These are phyloP conservation scores for Mycotypha africana DNA, from an alignment of 371 early-diverging fungal genomes.

Conservation along the genomic window DNA sequence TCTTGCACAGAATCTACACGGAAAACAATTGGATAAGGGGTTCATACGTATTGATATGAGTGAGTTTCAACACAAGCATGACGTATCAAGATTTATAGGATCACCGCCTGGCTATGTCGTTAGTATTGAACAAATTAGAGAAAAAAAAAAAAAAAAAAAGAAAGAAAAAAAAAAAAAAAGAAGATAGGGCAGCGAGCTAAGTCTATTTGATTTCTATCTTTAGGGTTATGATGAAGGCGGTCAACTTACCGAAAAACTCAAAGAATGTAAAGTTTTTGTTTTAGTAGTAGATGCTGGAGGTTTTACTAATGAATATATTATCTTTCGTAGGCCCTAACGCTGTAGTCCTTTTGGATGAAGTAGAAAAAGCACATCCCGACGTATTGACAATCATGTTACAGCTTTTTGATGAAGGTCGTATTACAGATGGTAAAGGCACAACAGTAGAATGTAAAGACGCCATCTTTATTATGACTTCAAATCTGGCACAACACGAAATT, in stretches of 20 bases:
- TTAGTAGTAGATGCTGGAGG: not conserved
- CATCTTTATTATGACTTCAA: slow-evolving; percentile 71
- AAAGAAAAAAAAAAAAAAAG: too few relatives aligned
- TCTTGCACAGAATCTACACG: slow-evolving; percentile 45
- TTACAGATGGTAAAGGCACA: slow-evolving; percentile 66
- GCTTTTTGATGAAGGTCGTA: slow-evolving; percentile 68
- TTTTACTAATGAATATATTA: not conserved
- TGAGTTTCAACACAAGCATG: slow-evolving; percentile 62
- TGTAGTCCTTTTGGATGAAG: slow-evolving; percentile 51
- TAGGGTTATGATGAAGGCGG: slow-evolving; percentile 67
- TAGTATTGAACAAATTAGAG: slow-evolving; percentile 10
- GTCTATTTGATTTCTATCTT: too few relatives aligned
- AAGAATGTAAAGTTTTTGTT: slow-evolving; percentile 36
- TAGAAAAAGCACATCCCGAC: slow-evolving; percentile 69
- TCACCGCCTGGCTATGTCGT: slow-evolving; percentile 67
- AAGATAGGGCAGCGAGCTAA: too few relatives aligned
- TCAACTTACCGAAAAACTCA: slow-evolving; percentile 62
- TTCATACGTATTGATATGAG: slow-evolving; percentile 68
- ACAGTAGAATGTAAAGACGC: slow-evolving; percentile 62
- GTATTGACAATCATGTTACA: slow-evolving; percentile 63
- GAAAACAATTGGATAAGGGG: slow-evolving; percentile 45
- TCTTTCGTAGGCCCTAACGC: slow-evolving; percentile 59
- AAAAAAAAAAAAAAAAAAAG: too few relatives aligned
- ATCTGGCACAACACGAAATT: slow-evolving; percentile 66
- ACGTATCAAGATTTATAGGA: slow-evolving; percentile 64